Evolutionary conservation across 2,329 filamentous ascomycete species (phyloP), one percentile per base, ranked within the genome.

Genomic region (Chalaropsis ovoidea): DNA sequence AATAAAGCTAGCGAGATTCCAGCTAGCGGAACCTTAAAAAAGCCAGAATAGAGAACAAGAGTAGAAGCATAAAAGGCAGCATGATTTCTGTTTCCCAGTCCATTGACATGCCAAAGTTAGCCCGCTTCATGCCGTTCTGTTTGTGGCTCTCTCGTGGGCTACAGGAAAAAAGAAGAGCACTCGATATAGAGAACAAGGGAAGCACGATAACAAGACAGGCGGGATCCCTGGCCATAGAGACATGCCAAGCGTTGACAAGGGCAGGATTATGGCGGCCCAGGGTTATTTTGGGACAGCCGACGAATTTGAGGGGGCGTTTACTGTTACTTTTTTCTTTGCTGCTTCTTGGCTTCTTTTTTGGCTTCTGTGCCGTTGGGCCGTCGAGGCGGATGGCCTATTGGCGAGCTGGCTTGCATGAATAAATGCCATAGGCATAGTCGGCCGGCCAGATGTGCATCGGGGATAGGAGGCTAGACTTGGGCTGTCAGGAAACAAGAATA

Each of bases 241-340:
- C 43, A 5, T 47, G 43, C 43, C 43, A 47, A 47, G 43, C 15
- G 15, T 8, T 47, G 43, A 47, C 43, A 47, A 19, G 43, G 43
- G 15, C 15, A 27, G 19, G 10, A 27, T 52, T 24, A 15, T 27
- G 22, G 47, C 15, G 24, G 47, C 19, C 47, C 24, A 27, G 5
- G 43, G 24, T 58, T 58, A 58, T 58, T 58, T 58, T 58, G 27
- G 54, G 54, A 58, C 27, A 58, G 54, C 54, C 54, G 54, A 39
- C 27, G 6, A 39, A n/a, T n/a, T 13, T 3, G 27, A 17, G 17
- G 27, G 10, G 27, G 54, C 43, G 10, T 24, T 22, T 24, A 49
- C 3, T 49, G 47, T n/a, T 35, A 7, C 31, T n/a, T n/a, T n/a
- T n/a, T 11, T 1, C 11, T 49, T 3, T 56, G 31, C 10, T 35